Evolutionary conservation across 192 early-diverging fungal genomes (phyloP).

Genomic region (Backusella parvicylindrica): DNA sequence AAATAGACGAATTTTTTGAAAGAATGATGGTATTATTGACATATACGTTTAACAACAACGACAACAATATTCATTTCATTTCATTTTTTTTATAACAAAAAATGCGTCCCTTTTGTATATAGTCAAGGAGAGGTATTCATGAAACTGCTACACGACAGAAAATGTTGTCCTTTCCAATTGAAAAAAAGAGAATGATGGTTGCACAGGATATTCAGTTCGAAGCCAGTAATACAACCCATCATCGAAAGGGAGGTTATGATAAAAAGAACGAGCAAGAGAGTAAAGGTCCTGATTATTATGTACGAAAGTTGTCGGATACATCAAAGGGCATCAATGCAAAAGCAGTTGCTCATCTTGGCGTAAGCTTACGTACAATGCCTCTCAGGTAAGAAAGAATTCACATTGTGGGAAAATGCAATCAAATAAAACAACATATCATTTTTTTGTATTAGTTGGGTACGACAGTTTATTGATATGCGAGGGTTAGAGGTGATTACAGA

Average conservation of each 20-base stretch:
- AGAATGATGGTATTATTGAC: slow-evolving; percentile 40
- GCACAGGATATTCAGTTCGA: slow-evolving; percentile 41
- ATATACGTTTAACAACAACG: too few species aligned
- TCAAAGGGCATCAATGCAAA: slow-evolving; percentile 36
- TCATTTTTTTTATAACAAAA: not conserved
- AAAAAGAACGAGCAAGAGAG: slow-evolving; percentile 12
- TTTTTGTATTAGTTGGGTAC: slow-evolving; percentile 58
- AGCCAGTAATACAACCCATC: slow-evolving; percentile 21
- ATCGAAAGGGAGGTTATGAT: not conserved
- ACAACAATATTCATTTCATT: too few species aligned
- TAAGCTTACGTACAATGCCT: slow-evolving; percentile 51
- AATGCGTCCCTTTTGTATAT: not conserved
- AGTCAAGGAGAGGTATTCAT: slow-evolving; percentile 50
- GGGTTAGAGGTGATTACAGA: slow-evolving; percentile 68
- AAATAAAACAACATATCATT: too few species aligned
- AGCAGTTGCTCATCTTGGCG: slow-evolving; percentile 43
- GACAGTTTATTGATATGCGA: slow-evolving; percentile 72
- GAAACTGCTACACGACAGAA: slow-evolving; percentile 39
- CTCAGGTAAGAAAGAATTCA: too few species aligned
- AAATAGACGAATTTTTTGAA: slow-evolving; percentile 49
- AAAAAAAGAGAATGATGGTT: slow-evolving; percentile 55
- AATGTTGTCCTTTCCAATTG: slow-evolving; percentile 45
- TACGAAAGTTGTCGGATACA: slow-evolving; percentile 36
- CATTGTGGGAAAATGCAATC: too few species aligned
- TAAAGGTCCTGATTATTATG: slow-evolving; percentile 51